A percentile compares a stretch with the other conserved stretches of the same genome.
phyloP scores from a whole-genome alignment of 495 filamentous ascomycete genomes.

The Penicillium argentinense region DNA sequence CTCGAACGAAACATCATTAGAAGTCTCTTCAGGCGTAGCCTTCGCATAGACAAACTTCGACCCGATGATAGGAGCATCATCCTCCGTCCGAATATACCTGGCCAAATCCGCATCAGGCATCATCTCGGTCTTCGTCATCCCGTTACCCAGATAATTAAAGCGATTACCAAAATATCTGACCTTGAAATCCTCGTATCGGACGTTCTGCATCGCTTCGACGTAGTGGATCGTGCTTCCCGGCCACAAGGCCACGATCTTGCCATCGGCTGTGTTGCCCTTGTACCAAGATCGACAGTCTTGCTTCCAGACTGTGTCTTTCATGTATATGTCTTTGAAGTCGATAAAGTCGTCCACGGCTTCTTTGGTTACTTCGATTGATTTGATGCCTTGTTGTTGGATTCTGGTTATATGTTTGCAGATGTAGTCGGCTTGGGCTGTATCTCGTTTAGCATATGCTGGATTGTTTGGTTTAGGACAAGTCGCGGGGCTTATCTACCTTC shows the following conservation, averaged over 20 bases:
- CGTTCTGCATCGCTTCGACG: conserved; percentile 46
- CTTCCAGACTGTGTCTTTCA: conserved; percentile 41
- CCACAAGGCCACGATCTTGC: conserved; percentile 23
- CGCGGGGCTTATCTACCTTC: conserved; percentile 3
- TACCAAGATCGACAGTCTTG: conserved; percentile 44
- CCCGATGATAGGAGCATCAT: conserved; percentile 24
- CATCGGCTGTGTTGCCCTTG: conserved; percentile 26
- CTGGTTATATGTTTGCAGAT: conserved; percentile 8
- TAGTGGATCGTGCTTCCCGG: conserved; percentile 44
- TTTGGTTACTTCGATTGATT: conserved; percentile 6
- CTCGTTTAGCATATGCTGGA: background rate
- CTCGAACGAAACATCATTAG: background rate
- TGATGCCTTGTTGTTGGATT: conserved; percentile 11
- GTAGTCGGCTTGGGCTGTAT: conserved; percentile 33
- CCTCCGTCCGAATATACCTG: conserved; percentile 39
- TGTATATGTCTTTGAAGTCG: conserved; percentile 20
- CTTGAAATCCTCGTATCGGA: conserved; percentile 48
- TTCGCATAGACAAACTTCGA: conserved; percentile 4
- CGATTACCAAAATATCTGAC: conserved; percentile 44
- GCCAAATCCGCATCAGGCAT: conserved; percentile 34
- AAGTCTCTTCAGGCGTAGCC: background rate
- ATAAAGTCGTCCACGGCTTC: conserved; percentile 45
- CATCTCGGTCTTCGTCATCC: conserved; percentile 24
- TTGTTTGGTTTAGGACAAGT: no score
- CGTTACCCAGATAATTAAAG: conserved; percentile 50